These are phyloP conservation scores for Melastoma malabathricum DNA, from an alignment of 345 rosid genomes.

Conservation along the genomic window DNA sequence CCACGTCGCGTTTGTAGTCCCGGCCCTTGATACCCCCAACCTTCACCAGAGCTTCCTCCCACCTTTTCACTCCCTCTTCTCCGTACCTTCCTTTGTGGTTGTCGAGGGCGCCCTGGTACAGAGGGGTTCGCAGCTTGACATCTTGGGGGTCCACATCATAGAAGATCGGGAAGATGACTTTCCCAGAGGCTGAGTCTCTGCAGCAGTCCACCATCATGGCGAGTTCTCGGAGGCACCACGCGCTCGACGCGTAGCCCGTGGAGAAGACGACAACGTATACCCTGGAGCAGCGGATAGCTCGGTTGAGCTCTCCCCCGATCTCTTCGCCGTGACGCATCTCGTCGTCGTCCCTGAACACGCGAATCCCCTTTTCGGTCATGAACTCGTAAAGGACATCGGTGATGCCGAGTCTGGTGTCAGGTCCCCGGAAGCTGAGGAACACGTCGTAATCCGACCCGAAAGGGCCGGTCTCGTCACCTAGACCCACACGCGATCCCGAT, in stretches of 20 bases:
- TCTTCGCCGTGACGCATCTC: neutral
- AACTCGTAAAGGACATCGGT: constrained; percentile 4
- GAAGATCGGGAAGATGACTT: constrained; percentile 6
- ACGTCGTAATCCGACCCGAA: constrained; percentile 1
- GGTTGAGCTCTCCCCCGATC: neutral
- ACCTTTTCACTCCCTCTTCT: neutral
- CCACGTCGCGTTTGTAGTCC: neutral
- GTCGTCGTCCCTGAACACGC: constrained; percentile 5
- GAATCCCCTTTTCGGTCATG: constrained; percentile 4
- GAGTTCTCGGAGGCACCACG: constrained; percentile 5
- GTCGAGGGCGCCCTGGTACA: neutral
- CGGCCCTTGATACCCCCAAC: constrained; percentile 3
- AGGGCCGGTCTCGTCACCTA: too few relatives aligned
- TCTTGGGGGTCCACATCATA: constrained; percentile 3
- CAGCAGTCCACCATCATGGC: constrained; percentile 6
- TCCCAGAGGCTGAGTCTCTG: neutral
- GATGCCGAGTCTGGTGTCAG: neutral
- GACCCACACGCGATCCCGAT: too few relatives aligned
- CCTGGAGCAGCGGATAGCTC: neutral
- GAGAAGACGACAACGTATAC: constrained; percentile 6
- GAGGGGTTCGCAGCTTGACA: neutral
- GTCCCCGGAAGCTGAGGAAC: constrained; percentile 10
- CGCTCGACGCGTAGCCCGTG: constrained; percentile 2
- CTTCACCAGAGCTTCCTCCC: constrained; percentile 7
- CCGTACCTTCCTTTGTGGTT: neutral